Base-by-base conservation (phyloP, 2,329 filamentous ascomycete species). In the Coniochaeta hoffmannii region DNA sequence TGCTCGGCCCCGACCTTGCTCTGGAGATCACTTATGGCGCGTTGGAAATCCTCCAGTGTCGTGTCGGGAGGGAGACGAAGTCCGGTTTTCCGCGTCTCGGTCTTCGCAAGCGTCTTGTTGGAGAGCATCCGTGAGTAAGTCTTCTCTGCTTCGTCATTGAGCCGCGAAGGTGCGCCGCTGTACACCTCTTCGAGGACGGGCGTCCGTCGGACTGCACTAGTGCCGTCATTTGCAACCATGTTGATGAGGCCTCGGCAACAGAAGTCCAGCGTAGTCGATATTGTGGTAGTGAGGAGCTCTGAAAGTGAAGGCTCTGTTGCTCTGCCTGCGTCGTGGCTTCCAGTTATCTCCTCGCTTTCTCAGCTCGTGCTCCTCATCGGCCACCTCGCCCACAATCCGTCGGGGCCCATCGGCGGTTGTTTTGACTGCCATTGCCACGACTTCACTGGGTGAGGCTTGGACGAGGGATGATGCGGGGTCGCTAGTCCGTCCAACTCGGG, bases 11-110 rank as follows among this genome's bases (percentile, higher is more conserved):
- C 66, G 19, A 73, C 59, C 12, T 62, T 59, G 7, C 50, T 49
- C 1, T 56, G 57, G 28, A 73, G 56, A 32, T 72, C 69, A 7
- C 62, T 60, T 36, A 72, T 60, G 1, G 70, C 71, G 1, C 51
- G 52, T 28, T 63, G 57, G 36, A 68, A 68, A 6, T 53, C 34
- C 4, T 63, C 63, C 3, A 34, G 44, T 0, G 62, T 62, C 8
- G 63, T 61, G 24, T 62, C 65, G 26, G 65, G 65, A 15, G 66
- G 66, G 15, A 67, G 64, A 26, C 61, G 60, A 7, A 66, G 52
- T 4, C 60, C 55, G 2, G 49, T 52, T 22, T 59, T 59, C 8
- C 66, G 61, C 14, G 61, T 38, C 17, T 34, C 53, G 26, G 59
- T 58, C 9, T 53, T 38, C 10, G 64, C 63, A 10, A 65, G 58